Conservation (phyloP, 257 asterid genomes). For the Buddleja alternifolia region DNA sequence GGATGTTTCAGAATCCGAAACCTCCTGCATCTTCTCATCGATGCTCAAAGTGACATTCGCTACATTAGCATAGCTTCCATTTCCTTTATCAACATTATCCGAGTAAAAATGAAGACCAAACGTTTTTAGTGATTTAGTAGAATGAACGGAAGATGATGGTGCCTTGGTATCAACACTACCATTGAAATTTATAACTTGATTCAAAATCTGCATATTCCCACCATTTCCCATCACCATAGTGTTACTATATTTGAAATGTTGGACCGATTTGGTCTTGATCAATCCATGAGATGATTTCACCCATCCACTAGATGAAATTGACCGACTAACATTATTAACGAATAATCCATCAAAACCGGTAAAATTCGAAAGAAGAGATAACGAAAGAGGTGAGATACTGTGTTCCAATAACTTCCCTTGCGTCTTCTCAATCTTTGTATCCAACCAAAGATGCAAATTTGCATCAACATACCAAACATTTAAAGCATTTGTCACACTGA, state of each 20-base stretch:
- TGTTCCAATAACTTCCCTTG: slow-evolving; percentile 50
- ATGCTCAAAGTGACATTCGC: slow-evolving; percentile 60
- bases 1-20: slow-evolving; percentile 33
- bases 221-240: slow-evolving; percentile 58
- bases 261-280: slow-evolving; percentile 45
- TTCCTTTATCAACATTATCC: slow-evolving; percentile 46
- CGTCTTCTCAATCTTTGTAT: slow-evolving; percentile 43
- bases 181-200: slow-evolving; percentile 56
- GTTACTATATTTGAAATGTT: slow-evolving; percentile 45
- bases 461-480: slow-evolving; percentile 84
- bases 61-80: slow-evolving; percentile 48
- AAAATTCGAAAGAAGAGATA: slow-evolving; percentile 43
- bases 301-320: slow-evolving; percentile 53
- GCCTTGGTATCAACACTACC: slow-evolving; percentile 35
- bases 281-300: slow-evolving; percentile 66
- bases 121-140: slow-evolving; percentile 36
- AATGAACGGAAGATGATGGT: slow-evolving; percentile 30
- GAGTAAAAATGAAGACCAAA: slow-evolving; percentile 43
- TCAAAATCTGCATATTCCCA: slow-evolving; percentile 59
- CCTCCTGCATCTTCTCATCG: slow-evolving; percentile 42
- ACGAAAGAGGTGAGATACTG: slow-evolving; percentile 28
- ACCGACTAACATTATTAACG: slow-evolving; percentile 49
- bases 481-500: slow-evolving; percentile 66
- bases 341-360: slow-evolving; percentile 65
- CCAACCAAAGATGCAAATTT: slow-evolving; percentile 86